These are phyloP conservation scores for Aegle marmelos DNA, from an alignment of 345 rosid species.

Conservation along the genomic window DNA sequence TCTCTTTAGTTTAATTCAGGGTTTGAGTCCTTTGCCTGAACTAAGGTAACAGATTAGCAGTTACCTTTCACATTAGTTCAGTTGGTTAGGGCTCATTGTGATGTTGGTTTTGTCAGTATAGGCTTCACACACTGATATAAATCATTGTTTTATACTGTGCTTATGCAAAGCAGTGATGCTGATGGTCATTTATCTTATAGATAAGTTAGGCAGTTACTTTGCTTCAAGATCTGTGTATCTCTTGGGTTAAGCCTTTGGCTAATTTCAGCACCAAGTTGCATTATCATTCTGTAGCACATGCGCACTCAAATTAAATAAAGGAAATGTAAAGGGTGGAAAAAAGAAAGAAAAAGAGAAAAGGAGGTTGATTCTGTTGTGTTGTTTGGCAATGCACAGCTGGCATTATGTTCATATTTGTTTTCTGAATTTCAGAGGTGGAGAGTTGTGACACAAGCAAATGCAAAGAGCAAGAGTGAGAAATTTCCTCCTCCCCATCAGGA, in stretches of 20 bases:
- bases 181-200: neutral
- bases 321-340: too few relatives aligned
- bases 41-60: neutral
- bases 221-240: neutral
- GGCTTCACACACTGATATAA: neutral
- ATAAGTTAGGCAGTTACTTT: neutral
- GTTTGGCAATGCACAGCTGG: neutral
- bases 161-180: neutral
- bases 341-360: neutral
- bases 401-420: constrained; percentile 1
- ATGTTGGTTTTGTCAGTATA: neutral
- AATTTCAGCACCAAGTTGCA: neutral
- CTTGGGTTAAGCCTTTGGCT: neutral
- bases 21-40: neutral
- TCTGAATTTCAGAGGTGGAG: constrained; percentile 49
- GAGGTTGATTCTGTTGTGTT: neutral
- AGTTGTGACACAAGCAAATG: constrained; percentile 47
- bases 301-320: neutral
- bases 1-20: neutral
- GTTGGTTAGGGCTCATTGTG: neutral
- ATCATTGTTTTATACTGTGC: neutral
- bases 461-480: constrained; percentile 89
- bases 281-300: neutral
- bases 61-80: neutral
- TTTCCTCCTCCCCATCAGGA: constrained; percentile 97